Conservation (phyloP, 371 early-diverging fungal species). For the Mortierella sp. region DNA sequence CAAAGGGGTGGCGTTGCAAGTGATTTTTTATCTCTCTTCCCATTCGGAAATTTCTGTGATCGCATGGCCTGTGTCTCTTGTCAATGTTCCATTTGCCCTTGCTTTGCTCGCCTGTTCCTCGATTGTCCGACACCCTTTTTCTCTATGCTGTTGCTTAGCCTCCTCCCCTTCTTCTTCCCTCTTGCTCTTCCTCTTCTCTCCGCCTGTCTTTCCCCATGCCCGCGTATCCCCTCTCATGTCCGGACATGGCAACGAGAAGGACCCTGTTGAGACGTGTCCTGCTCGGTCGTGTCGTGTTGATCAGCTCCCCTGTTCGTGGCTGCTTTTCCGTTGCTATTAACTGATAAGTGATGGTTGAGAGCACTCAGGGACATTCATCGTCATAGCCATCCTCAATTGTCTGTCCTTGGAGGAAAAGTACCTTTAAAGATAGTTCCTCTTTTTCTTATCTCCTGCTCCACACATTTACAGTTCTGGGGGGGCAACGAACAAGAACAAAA, state of each 20-base stretch:
- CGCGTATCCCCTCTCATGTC: neutral
- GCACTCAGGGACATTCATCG: neutral
- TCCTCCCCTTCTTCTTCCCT: neutral
- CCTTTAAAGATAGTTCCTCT: neutral
- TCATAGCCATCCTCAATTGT: conserved; percentile 2
- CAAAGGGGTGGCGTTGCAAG: neutral
- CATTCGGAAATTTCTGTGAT: neutral
- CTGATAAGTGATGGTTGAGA: neutral
- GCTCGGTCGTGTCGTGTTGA: neutral
- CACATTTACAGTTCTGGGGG: neutral
- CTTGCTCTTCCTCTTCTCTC: neutral
- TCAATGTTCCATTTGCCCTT: neutral
- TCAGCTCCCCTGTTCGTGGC: neutral
- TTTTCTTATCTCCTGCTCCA: conserved; percentile 6
- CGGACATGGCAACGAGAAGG: neutral
- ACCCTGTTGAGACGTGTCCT: neutral
- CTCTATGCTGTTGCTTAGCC: neutral
- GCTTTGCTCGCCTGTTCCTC: neutral
- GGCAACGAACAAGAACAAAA: neutral
- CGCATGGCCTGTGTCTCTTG: conserved; percentile 10
- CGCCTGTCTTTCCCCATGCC: neutral
- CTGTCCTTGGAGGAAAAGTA: neutral
- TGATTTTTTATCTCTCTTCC: neutral
- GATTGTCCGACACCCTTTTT: neutral
- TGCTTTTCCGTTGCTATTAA: neutral